Evolutionary conservation across 768 basidiomycete species (phyloP).

Genomic region (Dendrothele bispora): DNA sequence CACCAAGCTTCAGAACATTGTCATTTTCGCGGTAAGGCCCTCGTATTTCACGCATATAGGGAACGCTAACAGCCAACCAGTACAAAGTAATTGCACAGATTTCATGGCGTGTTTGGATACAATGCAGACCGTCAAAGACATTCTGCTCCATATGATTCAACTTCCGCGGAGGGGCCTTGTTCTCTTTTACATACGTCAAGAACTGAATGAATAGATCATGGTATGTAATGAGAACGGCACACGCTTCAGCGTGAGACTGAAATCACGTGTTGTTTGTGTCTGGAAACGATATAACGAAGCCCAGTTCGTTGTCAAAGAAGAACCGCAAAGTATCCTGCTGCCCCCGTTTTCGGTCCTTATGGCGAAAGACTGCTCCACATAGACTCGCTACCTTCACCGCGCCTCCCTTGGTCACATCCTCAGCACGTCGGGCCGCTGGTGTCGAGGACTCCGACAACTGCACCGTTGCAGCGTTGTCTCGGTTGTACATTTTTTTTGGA

Average conservation of each 20-base stretch:
- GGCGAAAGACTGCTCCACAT: conserved; percentile 27
- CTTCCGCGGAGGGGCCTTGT: conserved; percentile 16
- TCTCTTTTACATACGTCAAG: too few relatives aligned
- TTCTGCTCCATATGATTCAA: conserved; percentile 25
- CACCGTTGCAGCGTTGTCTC: conserved; percentile 23
- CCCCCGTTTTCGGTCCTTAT: too few relatives aligned
- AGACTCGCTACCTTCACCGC: conserved; percentile 19
- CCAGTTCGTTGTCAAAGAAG: conserved; percentile 25
- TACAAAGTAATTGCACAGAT: conserved; percentile 9
- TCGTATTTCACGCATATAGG: conserved; percentile 9
- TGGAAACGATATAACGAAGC: conserved; percentile 22
- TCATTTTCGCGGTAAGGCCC: background rate
- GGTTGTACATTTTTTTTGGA: conserved; percentile 22
- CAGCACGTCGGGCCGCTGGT: conserved; percentile 10
- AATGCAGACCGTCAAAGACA: conserved; percentile 12
- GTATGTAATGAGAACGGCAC: conserved; percentile 19
- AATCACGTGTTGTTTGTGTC: too few relatives aligned
- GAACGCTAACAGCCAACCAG: too few relatives aligned
- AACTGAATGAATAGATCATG: conserved; percentile 16
- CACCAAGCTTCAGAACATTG: conserved; percentile 18
- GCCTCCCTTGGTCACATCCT: conserved; percentile 19
- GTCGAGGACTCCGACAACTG: background rate
- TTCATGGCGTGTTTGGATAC: conserved; percentile 13
- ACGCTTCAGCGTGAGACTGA: too few relatives aligned
- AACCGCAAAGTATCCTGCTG: too few relatives aligned